These are phyloP conservation scores for Diaporthe destruens DNA, from an alignment of 2,329 filamentous ascomycete genomes.

Conservation along the genomic window DNA sequence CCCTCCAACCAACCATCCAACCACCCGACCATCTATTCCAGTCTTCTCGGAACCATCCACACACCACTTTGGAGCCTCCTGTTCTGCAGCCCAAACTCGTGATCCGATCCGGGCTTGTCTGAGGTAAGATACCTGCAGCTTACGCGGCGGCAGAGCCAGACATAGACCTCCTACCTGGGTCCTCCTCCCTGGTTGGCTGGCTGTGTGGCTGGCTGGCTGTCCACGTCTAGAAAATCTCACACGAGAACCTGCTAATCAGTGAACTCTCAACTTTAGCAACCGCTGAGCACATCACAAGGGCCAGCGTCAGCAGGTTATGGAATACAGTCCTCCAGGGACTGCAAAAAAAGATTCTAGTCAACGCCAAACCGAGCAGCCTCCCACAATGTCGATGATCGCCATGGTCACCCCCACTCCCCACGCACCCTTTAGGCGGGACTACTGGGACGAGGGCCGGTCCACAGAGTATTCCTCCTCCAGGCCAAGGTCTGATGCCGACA, in stretches of 20 bases:
- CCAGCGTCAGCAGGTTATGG: slow-evolving; percentile 51
- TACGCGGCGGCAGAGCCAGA: slow-evolving; percentile 7
- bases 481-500: slow-evolving; percentile 54
- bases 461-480: slow-evolving; percentile 51
- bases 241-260: slow-evolving; percentile 39
- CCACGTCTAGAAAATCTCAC: background rate
- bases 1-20: background rate
- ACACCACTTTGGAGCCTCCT: background rate
- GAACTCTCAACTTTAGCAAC: slow-evolving; percentile 1
- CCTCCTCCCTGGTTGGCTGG: background rate
- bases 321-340: slow-evolving; percentile 55
- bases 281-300: slow-evolving; percentile 4
- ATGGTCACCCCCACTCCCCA: slow-evolving; percentile 59
- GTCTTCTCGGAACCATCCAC: background rate
- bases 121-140: slow-evolving; percentile 39
- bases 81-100: slow-evolving; percentile 16
- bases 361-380: slow-evolving; percentile 46
- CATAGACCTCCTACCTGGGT: background rate
- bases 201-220: background rate
- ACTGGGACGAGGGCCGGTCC: slow-evolving; percentile 55
- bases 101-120: slow-evolving; percentile 31
- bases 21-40: slow-evolving; percentile 3
- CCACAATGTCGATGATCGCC: slow-evolving; percentile 64
- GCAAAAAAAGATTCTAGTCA: slow-evolving; percentile 47
- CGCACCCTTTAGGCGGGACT: slow-evolving; percentile 56